A percentile compares a stretch with the other conserved stretches of the same genome.
Conservation (phyloP, 2,329 filamentous ascomycete species). For the Pseudocercospora crystallina region DNA sequence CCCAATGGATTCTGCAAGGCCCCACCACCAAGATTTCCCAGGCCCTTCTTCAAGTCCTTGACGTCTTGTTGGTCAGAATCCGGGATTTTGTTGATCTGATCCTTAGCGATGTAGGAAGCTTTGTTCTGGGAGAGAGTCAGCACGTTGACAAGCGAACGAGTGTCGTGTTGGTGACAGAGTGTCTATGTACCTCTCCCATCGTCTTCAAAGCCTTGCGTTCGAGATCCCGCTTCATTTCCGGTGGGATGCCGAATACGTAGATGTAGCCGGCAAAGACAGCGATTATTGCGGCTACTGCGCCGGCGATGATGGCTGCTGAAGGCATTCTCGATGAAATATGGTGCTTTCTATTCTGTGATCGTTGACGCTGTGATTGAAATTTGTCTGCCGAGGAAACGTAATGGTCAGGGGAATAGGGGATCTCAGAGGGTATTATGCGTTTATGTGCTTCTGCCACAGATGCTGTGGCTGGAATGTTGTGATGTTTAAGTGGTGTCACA, state of each 20-base stretch:
- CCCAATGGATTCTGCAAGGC: conserved; percentile 40
- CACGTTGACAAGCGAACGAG: too few species aligned
- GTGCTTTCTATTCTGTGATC: too few species aligned
- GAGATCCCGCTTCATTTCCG: conserved; percentile 47
- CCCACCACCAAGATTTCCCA: conserved; percentile 35
- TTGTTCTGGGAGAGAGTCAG: conserved; percentile 39
- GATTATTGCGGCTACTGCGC: conserved; percentile 36
- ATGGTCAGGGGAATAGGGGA: too few species aligned
- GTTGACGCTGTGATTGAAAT: too few species aligned
- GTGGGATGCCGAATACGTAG: conserved; percentile 51
- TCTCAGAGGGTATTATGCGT: too few species aligned
- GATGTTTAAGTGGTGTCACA: too few species aligned
- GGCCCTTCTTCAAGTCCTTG: conserved; percentile 35
- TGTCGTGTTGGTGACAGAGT: background rate
- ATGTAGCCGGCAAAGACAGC: conserved; percentile 40
- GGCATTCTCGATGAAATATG: conserved; percentile 22
- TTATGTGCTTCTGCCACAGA: too few species aligned
- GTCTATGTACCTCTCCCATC: conserved; percentile 45
- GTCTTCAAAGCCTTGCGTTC: conserved; percentile 49
- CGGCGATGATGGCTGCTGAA: conserved; percentile 24
- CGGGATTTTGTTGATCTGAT: conserved; percentile 30
- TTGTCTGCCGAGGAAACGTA: too few species aligned
- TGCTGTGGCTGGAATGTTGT: too few species aligned
- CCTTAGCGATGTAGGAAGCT: conserved; percentile 36
- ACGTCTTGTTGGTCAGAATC: conserved; percentile 37